A percentile compares a stretch with the other conserved stretches of the same genome.
Evolutionary conservation across 1,284 basidiomycete species (phyloP).

Genomic region (Anthracocystis panici-leucophaei): DNA sequence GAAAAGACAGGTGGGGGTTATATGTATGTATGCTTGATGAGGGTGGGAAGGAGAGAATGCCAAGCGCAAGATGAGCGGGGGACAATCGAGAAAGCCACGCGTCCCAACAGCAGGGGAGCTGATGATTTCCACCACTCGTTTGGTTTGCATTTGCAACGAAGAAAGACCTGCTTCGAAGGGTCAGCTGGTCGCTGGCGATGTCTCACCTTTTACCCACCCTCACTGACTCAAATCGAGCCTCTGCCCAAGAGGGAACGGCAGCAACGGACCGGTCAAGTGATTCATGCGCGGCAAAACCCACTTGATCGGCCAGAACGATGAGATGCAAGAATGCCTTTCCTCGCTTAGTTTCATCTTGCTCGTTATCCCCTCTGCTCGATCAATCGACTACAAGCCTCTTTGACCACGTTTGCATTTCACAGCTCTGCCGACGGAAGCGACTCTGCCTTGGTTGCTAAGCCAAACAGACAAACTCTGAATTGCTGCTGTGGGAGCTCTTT

Average conservation of each 20-base stretch:
- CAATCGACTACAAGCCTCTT: too few species aligned
- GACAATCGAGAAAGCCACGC: neutral
- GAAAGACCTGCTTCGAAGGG: neutral
- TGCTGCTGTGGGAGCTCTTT: neutral
- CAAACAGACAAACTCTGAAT: neutral
- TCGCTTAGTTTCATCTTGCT: neutral
- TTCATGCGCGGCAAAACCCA: neutral
- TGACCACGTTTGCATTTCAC: too few species aligned
- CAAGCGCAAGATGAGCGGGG: neutral
- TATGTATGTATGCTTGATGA: conserved; percentile 18
- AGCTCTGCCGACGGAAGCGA: too few species aligned
- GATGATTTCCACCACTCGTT: neutral
- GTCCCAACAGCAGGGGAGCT: neutral
- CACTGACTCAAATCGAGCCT: neutral
- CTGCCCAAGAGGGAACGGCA: conserved; percentile 4
- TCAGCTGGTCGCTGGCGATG: neutral
- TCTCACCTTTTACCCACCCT: neutral
- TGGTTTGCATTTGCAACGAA: neutral
- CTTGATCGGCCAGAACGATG: neutral
- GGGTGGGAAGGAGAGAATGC: neutral
- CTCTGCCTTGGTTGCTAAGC: too few species aligned
- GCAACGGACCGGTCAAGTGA: conserved; percentile 8
- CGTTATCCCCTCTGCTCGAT: too few species aligned
- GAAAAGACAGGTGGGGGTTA: conserved; percentile 1
- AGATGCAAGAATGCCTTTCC: neutral